phyloP scores from a whole-genome alignment of 2,329 filamentous ascomycete genomes.

The Camptophora hylomeconis region DNA sequence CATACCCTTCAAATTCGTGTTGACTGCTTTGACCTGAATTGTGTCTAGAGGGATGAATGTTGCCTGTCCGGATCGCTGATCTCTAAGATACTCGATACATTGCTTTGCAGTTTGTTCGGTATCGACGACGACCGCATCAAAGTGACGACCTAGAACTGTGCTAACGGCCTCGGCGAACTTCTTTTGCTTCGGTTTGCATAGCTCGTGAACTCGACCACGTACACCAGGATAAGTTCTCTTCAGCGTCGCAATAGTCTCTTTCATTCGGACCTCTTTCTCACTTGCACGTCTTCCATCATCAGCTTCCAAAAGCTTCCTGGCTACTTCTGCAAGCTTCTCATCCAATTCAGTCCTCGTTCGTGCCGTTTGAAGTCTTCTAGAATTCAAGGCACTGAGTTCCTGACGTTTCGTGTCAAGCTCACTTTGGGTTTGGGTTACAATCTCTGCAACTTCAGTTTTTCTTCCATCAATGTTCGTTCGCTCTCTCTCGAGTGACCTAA shows the following conservation, averaged over 20 bases:
- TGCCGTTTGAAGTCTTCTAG: conserved; percentile 66
- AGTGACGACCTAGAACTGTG: conserved; percentile 81
- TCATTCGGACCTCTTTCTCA: conserved; percentile 63
- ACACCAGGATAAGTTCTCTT: conserved; percentile 89
- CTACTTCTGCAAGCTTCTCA: conserved; percentile 73
- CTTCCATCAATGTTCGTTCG: conserved; percentile 56
- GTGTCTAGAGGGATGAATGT: conserved; percentile 96
- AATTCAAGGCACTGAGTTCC: conserved; percentile 72
- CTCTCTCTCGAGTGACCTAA: conserved; percentile 63
- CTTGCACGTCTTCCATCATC: conserved; percentile 76
- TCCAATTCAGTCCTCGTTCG: conserved; percentile 80
- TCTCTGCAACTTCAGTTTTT: conserved; percentile 47
- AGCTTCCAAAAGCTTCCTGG: conserved; percentile 70
- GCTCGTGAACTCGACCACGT: conserved; percentile 74
- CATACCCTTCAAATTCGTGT: conserved; percentile 81
- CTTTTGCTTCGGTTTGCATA: conserved; percentile 94
- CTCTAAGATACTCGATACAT: conserved; percentile 87
- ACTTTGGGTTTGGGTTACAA: conserved; percentile 53
- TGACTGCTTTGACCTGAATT: conserved; percentile 85
- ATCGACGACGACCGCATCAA: conserved; percentile 89
- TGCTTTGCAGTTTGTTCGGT: conserved; percentile 88
- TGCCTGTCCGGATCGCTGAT: conserved; percentile 73
- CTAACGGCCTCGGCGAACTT: conserved; percentile 90
- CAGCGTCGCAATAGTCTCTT: conserved; percentile 71
- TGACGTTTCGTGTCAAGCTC: conserved; percentile 86